Conservation (phyloP, 2,329 filamentous ascomycete genomes). For the Epichloe gansuensis region DNA sequence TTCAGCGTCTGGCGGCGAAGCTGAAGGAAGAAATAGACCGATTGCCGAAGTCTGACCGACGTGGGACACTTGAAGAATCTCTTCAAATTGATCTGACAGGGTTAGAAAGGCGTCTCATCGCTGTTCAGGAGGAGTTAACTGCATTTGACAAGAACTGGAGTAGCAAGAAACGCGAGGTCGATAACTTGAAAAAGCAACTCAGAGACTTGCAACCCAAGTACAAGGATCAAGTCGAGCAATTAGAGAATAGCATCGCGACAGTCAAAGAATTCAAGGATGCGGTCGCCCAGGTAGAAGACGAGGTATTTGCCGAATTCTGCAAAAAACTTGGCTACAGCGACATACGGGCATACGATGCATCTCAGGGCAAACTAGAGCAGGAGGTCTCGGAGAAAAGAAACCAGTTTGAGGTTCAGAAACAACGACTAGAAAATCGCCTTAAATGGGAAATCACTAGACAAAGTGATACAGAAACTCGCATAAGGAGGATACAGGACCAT, state of each 20-base stretch:
- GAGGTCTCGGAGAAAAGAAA: constrained; percentile 78
- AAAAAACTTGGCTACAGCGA: constrained; percentile 72
- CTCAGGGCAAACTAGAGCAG: constrained; percentile 84
- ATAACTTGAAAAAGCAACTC: constrained; percentile 60
- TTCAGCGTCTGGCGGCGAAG: constrained; percentile 65
- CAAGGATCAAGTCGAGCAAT: constrained; percentile 53
- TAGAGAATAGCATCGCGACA: constrained; percentile 43
- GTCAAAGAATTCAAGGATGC: constrained; percentile 43
- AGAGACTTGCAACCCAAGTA: constrained; percentile 67
- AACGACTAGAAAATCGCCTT: constrained; percentile 52
- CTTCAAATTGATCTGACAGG: constrained; percentile 68
- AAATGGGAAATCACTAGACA: constrained; percentile 42
- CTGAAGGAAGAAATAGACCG: constrained; percentile 65
- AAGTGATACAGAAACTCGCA: constrained; percentile 50
- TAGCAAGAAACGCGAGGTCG: constrained; percentile 72
- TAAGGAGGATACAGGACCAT: constrained; percentile 54
- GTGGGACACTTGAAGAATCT: constrained; percentile 64
- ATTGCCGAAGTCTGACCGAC: constrained; percentile 66
- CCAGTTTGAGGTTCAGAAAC: constrained; percentile 74
- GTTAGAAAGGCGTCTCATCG: constrained; percentile 62
- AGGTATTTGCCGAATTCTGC: constrained; percentile 79
- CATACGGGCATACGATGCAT: constrained; percentile 85
- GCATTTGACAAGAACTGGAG: constrained; percentile 70
- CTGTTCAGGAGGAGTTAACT: constrained; percentile 61
- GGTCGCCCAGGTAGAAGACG: constrained; percentile 73